Evolutionary conservation across 2,329 filamentous ascomycete species (phyloP), one percentile per base, ranked within the genome.

Genomic region (Talaromyces sp.): DNA sequence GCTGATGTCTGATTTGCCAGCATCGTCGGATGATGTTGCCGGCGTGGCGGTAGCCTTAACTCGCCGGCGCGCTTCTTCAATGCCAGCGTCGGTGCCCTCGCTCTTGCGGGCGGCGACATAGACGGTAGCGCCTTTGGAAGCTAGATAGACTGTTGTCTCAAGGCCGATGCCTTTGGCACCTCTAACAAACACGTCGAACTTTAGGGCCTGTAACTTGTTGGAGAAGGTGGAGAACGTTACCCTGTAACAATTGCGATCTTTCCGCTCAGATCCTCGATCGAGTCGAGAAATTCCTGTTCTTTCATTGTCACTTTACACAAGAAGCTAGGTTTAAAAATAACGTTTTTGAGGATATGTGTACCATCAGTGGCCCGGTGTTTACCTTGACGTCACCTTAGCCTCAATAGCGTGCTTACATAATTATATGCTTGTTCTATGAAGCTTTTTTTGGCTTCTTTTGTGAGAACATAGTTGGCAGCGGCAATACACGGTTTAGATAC

Each of bases 151-250:
- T 13, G 51, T 56, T 52, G 60, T 62, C 57, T 59, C 60, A 19
- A 62, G 32, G 11, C 60, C 60, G n/a, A 62, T 62, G 5, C 60
- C 60, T 36, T 59, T 62, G 28, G 60, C 57, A 33, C 60, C 60
- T 56, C 60, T 62, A 28, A 39, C 0, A 47, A 22, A 3, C 4
- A 55, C 15, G 39, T 58, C 36, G 55, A 44, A 11, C 6, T 15
- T 36, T 19, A 39, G 3, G 22, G 8, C 11, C 5, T 22, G n/a
- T 32, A 8, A 7, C 17, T 36, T n/a, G 17, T 27, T 25, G 10
- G 6, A 5, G 1, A 13, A n/a, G 28, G 15, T 4, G 25, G 6
- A 13, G 19, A 5, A 3, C 1, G 8, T 13, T 8, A 62, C 60
- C 60, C 60, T 13, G 60, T 62, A 0, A 62, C 60, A 36, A 62